Evolutionary conservation across 306 rosid genomes (phyloP).

Genomic region (Crataegus laevigata): DNA sequence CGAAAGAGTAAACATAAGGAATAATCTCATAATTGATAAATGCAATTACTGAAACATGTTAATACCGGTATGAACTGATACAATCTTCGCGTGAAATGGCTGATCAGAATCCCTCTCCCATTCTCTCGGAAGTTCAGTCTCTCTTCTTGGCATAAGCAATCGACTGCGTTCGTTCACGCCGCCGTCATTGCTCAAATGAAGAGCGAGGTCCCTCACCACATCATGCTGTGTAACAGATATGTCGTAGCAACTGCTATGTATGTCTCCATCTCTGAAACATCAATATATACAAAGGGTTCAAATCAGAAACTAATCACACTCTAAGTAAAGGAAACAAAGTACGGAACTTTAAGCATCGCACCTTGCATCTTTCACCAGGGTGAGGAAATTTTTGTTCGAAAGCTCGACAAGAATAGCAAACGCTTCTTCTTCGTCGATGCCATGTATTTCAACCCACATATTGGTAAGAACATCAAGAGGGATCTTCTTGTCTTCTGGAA

Average conservation of each 20-base stretch:
- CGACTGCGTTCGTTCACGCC: slow-evolving; percentile 38
- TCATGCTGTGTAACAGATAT: slow-evolving; percentile 78
- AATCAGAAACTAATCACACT: background rate
- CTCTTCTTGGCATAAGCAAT: slow-evolving; percentile 75
- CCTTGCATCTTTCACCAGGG: slow-evolving; percentile 70
- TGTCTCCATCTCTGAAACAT: slow-evolving; percentile 53
- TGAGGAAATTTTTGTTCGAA: slow-evolving; percentile 73
- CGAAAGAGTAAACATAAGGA: background rate
- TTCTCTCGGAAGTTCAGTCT: slow-evolving; percentile 56
- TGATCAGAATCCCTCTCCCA: slow-evolving; percentile 51
- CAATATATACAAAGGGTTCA: slow-evolving; percentile 9
- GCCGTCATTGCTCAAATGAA: slow-evolving; percentile 45
- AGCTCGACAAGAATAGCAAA: slow-evolving; percentile 73
- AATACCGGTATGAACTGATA: slow-evolving; percentile 85
- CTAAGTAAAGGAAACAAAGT: background rate
- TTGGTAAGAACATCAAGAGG: slow-evolving; percentile 78
- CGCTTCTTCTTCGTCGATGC: slow-evolving; percentile 57
- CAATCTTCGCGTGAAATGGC: slow-evolving; percentile 62
- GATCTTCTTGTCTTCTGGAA: slow-evolving; percentile 81
- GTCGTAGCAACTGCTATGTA: slow-evolving; percentile 66
- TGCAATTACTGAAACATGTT: background rate
- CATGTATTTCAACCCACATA: slow-evolving; percentile 80
- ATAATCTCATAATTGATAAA: too few species aligned
- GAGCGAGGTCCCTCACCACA: slow-evolving; percentile 77
- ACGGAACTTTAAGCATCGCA: background rate